phyloP scores from a whole-genome alignment of 1,284 basidiomycete genomes.

The Ceratobasidium sp. region DNA sequence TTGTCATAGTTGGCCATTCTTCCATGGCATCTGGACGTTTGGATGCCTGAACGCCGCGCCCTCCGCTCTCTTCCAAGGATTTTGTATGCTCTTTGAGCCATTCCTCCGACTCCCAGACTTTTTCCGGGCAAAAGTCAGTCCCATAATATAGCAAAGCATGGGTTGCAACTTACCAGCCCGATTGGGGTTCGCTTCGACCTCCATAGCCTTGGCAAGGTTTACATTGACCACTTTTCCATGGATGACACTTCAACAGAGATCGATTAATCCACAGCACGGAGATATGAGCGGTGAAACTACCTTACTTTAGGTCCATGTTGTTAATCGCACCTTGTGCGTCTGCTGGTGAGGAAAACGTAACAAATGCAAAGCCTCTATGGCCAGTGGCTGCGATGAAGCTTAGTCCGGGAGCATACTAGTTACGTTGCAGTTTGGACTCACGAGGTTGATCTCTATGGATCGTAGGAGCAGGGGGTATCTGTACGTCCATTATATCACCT shows the following conservation, averaged over 20 bases:
- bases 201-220: slow-evolving; percentile 80
- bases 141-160: slow-evolving; percentile 39
- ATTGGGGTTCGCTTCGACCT: slow-evolving; percentile 75
- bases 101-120: slow-evolving; percentile 89
- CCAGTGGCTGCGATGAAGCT: slow-evolving; percentile 66
- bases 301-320: slow-evolving; percentile 89
- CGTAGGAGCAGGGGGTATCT: slow-evolving; percentile 76
- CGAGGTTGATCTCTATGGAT: slow-evolving; percentile 61
- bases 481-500: slow-evolving; percentile 87
- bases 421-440: slow-evolving; percentile 29
- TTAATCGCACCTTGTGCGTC: slow-evolving; percentile 90
- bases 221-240: slow-evolving; percentile 78
- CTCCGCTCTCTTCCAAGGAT: slow-evolving; percentile 79
- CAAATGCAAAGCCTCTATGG: slow-evolving; percentile 86
- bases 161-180: slow-evolving; percentile 72
- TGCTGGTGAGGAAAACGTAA: slow-evolving; percentile 78
- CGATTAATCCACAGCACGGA: neutral
- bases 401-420: slow-evolving; percentile 43
- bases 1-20: slow-evolving; percentile 58
- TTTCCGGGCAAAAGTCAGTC: slow-evolving; percentile 6
- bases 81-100: slow-evolving; percentile 82
- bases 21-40: slow-evolving; percentile 72
- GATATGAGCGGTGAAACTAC: slow-evolving; percentile 54
- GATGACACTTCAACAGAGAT: slow-evolving; percentile 14
- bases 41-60: slow-evolving; percentile 57